A percentile compares a stretch with the other conserved stretches of the same genome.
Evolutionary conservation across 2,329 filamentous ascomycete genomes (phyloP).

Genomic region (Colletotrichum sp.): DNA sequence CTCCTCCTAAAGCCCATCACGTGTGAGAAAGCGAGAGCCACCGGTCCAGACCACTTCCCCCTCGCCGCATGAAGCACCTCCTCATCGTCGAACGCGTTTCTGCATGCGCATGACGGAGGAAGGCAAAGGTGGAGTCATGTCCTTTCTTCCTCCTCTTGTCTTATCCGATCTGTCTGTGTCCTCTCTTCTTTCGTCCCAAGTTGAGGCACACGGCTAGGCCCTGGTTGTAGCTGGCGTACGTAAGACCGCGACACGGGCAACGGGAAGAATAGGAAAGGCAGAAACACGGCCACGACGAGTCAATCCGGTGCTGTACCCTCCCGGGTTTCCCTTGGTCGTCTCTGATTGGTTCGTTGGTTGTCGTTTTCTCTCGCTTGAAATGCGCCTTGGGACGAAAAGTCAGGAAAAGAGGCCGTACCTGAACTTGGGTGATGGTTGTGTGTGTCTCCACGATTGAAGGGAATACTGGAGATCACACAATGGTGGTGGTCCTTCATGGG

Average conservation of each 20-base stretch:
- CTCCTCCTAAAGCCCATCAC: background rate
- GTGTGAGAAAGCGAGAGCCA: conserved; percentile 9
- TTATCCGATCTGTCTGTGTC: background rate
- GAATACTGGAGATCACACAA: background rate
- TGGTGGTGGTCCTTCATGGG: background rate
- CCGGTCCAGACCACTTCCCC: conserved; percentile 4
- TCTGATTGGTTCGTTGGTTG: background rate
- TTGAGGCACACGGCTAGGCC: background rate
- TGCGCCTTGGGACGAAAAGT: background rate
- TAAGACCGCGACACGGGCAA: background rate
- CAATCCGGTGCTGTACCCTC: background rate
- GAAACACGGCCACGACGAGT: background rate
- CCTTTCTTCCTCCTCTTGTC: background rate
- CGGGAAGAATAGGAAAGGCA: background rate
- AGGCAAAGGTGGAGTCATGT: conserved; percentile 4
- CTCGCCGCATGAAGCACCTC: conserved; percentile 13
- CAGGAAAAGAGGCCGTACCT: background rate
- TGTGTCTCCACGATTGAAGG: background rate
- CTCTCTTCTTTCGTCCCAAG: background rate
- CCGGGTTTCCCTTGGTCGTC: background rate
- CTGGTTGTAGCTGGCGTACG: background rate
- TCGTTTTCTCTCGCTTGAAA: background rate
- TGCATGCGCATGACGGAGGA: conserved; percentile 13
- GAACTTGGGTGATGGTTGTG: background rate
- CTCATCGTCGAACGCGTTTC: conserved; percentile 12